These are phyloP conservation scores for Emmonsiellopsis sp. DNA, from an alignment of 2,329 filamentous ascomycete species.

Conservation along the genomic window DNA sequence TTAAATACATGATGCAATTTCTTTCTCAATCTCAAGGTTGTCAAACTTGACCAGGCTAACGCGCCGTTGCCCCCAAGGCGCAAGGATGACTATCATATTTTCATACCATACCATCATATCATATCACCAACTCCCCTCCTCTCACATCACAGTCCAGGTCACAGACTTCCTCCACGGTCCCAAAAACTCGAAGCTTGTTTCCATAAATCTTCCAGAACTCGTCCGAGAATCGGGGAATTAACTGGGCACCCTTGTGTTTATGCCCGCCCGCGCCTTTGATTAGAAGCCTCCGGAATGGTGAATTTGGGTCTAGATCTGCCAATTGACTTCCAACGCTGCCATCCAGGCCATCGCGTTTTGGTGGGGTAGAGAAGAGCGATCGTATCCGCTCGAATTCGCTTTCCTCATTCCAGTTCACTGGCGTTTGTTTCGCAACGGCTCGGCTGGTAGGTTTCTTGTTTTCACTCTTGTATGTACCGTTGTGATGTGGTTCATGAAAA, in stretches of 20 bases:
- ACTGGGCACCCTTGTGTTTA: constrained; percentile 25
- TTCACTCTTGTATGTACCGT: constrained; percentile 2
- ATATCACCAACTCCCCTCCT: not conserved
- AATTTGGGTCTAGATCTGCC: not conserved
- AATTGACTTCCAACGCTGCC: constrained; percentile 5
- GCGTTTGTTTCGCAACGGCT: constrained; percentile 1
- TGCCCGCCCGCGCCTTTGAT: constrained; percentile 14
- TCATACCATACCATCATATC: no score
- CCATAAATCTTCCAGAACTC: constrained; percentile 50
- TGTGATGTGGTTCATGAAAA: not conserved
- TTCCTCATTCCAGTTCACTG: constrained; percentile 5
- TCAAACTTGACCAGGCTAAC: no score
- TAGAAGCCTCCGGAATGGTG: not conserved
- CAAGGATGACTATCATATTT: no score
- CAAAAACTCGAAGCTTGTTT: constrained; percentile 52
- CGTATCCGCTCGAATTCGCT: constrained; percentile 6
- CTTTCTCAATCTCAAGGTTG: no score
- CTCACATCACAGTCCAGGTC: constrained; percentile 10
- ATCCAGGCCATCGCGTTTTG: constrained; percentile 20
- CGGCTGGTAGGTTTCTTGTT: not conserved
- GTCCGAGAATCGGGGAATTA: constrained; percentile 43
- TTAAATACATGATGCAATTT: no score
- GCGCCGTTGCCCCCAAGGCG: no score
- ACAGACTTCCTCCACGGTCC: constrained; percentile 45
- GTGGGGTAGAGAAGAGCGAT: constrained; percentile 20